A percentile compares a stretch with the other conserved stretches of the same genome.
These are phyloP conservation scores for Bauhinia variegata DNA, from an alignment of 306 rosid species.

Conservation along the genomic window DNA sequence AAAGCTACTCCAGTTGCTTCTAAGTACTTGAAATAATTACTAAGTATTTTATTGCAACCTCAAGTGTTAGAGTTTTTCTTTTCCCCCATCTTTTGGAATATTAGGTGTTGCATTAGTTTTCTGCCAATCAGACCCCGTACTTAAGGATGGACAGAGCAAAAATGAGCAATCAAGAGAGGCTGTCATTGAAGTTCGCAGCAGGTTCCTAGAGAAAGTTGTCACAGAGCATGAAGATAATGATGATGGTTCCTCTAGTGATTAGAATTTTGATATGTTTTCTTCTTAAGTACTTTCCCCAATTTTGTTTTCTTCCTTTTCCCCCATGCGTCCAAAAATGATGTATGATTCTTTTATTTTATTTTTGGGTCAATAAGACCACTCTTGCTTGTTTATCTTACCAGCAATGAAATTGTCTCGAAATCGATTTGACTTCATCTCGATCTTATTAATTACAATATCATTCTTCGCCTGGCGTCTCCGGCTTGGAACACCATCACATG, in stretches of 20 bases:
- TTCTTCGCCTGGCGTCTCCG: too few relatives aligned
- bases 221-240: slow-evolving; percentile 73
- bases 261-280: slow-evolving; percentile 26
- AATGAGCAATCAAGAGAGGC: slow-evolving; percentile 67
- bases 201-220: slow-evolving; percentile 79
- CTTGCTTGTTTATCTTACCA: background rate
- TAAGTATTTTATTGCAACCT: background rate
- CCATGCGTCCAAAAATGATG: background rate
- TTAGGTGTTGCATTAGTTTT: slow-evolving; percentile 88
- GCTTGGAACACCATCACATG: too few relatives aligned
- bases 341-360: slow-evolving; percentile 8
- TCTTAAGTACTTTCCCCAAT: background rate
- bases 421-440: background rate
- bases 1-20: background rate
- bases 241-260: slow-evolving; percentile 83
- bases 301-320: too few relatives aligned
- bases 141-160: slow-evolving; percentile 72
- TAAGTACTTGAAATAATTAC: too few relatives aligned
- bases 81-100: slow-evolving; percentile 35
- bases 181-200: slow-evolving; percentile 74
- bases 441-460: too few relatives aligned
- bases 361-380: background rate
- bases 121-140: slow-evolving; percentile 90
- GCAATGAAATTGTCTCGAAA: too few relatives aligned
- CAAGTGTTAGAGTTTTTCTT: background rate